phyloP scores from a whole-genome alignment of 805 yeast genomes.

The Myxozyma mucilagina region DNA sequence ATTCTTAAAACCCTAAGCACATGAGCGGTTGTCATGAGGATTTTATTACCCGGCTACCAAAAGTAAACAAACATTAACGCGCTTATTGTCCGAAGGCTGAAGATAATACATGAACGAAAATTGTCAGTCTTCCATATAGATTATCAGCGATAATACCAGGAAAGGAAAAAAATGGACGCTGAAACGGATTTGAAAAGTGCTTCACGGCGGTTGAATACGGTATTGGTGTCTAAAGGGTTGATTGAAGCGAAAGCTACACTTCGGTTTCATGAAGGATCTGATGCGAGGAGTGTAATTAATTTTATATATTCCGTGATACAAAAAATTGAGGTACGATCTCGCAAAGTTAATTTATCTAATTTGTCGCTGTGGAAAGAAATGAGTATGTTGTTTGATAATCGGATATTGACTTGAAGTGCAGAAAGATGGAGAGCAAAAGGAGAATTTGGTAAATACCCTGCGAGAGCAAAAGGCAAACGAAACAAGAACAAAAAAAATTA shows the following conservation, averaged over 20 bases:
- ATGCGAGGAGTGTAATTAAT: slow-evolving; percentile 24
- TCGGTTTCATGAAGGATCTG: slow-evolving; percentile 16
- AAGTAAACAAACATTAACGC: no score
- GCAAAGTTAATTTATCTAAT: neutral
- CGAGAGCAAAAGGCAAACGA: slow-evolving; percentile 21
- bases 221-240: slow-evolving; percentile 24
- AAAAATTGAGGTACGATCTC: slow-evolving; percentile 14
- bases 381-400: neutral
- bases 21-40: no score
- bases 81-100: no score
- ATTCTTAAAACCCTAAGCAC: no score
- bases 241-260: slow-evolving; percentile 3
- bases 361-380: neutral
- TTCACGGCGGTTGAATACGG: slow-evolving; percentile 21
- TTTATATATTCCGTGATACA: slow-evolving; percentile 21
- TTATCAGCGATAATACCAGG: neutral
- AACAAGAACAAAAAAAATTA: slow-evolving; percentile 10
- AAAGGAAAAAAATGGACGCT: slow-evolving; percentile 19
- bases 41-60: no score
- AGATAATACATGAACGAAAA: no score
- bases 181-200: slow-evolving; percentile 28
- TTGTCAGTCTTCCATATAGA: no score
- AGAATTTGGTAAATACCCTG: slow-evolving; percentile 19
- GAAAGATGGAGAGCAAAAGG: slow-evolving; percentile 26
- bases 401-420: neutral